Evolutionary conservation across 495 filamentous ascomycete species (phyloP), one percentile per base, ranked within the genome.

Genomic region (Hypoxylon lienhwacheense): DNA sequence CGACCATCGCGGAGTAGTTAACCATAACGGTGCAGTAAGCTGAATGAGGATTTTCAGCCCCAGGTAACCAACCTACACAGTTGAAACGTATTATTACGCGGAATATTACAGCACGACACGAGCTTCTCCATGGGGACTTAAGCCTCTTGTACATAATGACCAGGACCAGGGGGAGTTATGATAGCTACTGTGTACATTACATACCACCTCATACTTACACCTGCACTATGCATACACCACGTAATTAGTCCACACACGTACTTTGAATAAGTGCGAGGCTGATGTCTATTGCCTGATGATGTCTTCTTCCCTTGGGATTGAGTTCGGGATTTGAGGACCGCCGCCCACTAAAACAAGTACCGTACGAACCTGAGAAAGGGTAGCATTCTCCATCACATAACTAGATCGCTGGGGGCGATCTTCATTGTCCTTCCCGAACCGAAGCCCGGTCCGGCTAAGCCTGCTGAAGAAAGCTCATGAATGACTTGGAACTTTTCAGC

Each of bases 331-430:
- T 51, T 42, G 41, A 39, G 29, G 44, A 56, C 31, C 25, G 16
- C 39, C 42, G 12, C 26, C 53, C 32, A 37, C 40, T 31, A 14
- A 19, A 37, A 16, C 35, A 21, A 35, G 31, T 29, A 35, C 36
- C 44, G 49, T 48, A 41, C 35, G 39, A 45, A 17, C 44, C 45
- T 53, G 37, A 42, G 46, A 21, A 24, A 26, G 24, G 33, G 36
- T 53, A 54, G 39, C 47, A 21, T 52, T 55, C 47, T 56, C 39
- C 40, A 53, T 28, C 43, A 46, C 50, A 19, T n/a, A 36, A 43
- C 42, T 56, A 56, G 52, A 61, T 61, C 58, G 47, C 26, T 61
- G 58, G 58, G n/a, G 52, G 47, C 47, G 58, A 61, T 61, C 52
- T 56, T 61, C 47, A 48, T 53, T 56, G 58, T 52, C 58, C 47